These are phyloP conservation scores for Limonium bicolor DNA, from an alignment of 148 eudicot species.

Conservation along the genomic window DNA sequence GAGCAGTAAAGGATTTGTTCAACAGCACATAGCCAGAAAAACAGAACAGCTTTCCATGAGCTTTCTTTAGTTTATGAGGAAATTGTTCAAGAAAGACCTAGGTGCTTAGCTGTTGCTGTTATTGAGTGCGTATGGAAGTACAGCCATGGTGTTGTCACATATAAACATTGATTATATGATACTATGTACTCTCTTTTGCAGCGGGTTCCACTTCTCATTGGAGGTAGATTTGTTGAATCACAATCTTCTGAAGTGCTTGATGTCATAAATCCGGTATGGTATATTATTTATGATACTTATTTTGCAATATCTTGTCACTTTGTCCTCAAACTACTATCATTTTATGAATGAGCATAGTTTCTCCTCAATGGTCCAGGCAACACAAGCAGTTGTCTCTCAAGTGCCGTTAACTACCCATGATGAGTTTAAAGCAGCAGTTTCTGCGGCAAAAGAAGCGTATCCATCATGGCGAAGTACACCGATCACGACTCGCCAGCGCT, in stretches of 20 bases:
- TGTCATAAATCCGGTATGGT: slow-evolving; percentile 91
- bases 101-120: background rate
- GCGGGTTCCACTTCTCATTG: slow-evolving; percentile 78
- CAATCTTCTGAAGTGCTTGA: slow-evolving; percentile 50
- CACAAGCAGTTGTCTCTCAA: slow-evolving; percentile 86
- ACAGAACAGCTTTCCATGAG: background rate
- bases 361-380: slow-evolving; percentile 37
- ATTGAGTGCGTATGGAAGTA: background rate
- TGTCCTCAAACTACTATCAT: too few relatives aligned
- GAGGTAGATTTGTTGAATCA: slow-evolving; percentile 75
- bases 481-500: slow-evolving; percentile 73
- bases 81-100: too few relatives aligned
- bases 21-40: background rate
- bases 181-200: slow-evolving; percentile 14
- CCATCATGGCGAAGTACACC: slow-evolving; percentile 88
- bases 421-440: slow-evolving; percentile 86
- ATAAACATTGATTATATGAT: background rate
- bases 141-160: background rate
- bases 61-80: too few relatives aligned
- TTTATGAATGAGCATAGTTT: slow-evolving; percentile 3
- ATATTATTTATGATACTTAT: too few relatives aligned
- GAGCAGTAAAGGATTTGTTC: background rate
- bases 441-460: slow-evolving; percentile 88
- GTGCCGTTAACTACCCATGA: slow-evolving; percentile 79
- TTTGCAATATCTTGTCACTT: too few relatives aligned